phyloP scores from a whole-genome alignment of 129 eudicot species.

The Helianthus tuberosus region DNA sequence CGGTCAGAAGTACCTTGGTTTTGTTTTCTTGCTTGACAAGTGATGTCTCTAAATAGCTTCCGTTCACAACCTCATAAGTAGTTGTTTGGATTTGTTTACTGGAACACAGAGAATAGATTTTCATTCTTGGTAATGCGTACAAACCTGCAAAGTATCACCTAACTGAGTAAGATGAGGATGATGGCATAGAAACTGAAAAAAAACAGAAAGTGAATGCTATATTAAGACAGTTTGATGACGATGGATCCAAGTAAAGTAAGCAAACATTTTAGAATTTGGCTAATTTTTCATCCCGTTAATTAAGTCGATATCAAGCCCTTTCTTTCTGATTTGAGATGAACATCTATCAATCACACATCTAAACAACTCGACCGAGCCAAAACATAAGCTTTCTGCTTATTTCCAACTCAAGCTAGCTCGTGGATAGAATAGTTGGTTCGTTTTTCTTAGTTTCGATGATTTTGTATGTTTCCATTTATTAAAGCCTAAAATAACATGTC shows the following conservation, averaged over 20 bases:
- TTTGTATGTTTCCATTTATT: too few species aligned
- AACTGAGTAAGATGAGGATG: background rate
- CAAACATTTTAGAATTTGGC: background rate
- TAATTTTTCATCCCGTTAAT: background rate
- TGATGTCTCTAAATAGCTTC: conserved; percentile 63
- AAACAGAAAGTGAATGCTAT: background rate
- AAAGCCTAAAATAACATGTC: background rate
- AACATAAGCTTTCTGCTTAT: too few species aligned
- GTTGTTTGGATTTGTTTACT: conserved; percentile 74
- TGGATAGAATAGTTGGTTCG: too few species aligned
- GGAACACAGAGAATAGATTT: conserved; percentile 45
- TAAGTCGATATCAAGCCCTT: background rate
- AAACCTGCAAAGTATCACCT: conserved; percentile 41
- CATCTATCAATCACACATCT: background rate
- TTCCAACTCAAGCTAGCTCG: too few species aligned
- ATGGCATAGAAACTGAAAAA: background rate
- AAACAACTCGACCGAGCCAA: background rate
- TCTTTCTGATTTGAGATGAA: background rate
- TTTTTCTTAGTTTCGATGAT: too few species aligned
- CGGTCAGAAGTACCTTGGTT: conserved; percentile 40
- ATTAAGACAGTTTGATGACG: background rate
- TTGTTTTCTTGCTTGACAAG: conserved; percentile 39
- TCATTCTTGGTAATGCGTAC: conserved; percentile 38
- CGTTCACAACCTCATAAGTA: conserved; percentile 64
- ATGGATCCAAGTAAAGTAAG: background rate